Base-by-base conservation (phyloP, 2,329 filamentous ascomycete genomes). In the Dothistroma pini region DNA sequence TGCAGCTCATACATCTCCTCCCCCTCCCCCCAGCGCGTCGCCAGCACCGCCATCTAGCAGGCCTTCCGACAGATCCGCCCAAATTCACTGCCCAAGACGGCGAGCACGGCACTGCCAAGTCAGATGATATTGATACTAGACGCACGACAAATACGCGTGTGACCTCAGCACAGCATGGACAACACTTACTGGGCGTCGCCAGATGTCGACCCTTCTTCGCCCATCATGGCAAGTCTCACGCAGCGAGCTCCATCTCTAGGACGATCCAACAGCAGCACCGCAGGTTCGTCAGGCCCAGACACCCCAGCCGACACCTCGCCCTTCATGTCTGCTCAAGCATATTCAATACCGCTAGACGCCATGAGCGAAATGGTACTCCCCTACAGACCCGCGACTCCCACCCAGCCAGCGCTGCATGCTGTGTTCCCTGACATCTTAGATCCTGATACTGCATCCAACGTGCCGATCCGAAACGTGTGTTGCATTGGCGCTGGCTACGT, bases 401-500 rank as follows among this genome's bases (percentile, higher is more conserved):
- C 44, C n/a, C 57, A 61, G 52, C 61, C 58, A 11, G 52, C 57
- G 11, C 41, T 53, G 48, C 51, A 56, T 22, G 54, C 56, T n/a
- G 54, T 57, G 4, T 50, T 67, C 5, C 64, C 66, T 10, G 44
- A 67, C 56, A 67, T 67, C 31, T n/a, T 66, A 41, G 59, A 67
- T 44, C 63, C 58, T 5, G 54, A 64, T 4, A 68, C 64, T 5
- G 64, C 64, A 11, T 59, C 59, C 9, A 63, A 60, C 38, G 58
- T 63, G 38, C 63, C 65, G 10, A 63, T 69, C 47, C 64, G 65
- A 21, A 59, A 83, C 70, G 84, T 91, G 52, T 90, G 88, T 75
- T 90, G 87, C 70, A 85, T 91, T 64, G 89, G 89, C 54, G 89
- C 89, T 68, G 89, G 89, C 66, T 91, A 91, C 73, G 87, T 91